Conservation (phyloP, 148 eudicot genomes). For the Amaranthus palmeri region DNA sequence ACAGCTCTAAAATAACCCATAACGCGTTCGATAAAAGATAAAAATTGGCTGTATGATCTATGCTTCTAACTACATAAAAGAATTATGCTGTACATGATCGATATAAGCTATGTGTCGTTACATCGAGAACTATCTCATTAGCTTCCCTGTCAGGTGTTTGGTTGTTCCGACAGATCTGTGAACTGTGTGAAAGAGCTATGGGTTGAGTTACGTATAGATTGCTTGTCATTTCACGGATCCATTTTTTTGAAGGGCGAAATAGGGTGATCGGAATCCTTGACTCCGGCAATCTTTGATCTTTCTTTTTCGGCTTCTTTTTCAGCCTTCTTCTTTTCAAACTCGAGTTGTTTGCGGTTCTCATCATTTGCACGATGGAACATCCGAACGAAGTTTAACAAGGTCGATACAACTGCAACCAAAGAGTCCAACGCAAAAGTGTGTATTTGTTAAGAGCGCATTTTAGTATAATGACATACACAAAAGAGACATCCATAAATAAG, state of each 20-base stretch:
- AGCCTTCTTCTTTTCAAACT: slow-evolving; percentile 76
- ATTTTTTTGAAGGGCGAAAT: slow-evolving; percentile 11
- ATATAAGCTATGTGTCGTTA: neutral
- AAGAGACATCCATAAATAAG: no score
- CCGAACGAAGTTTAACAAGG: slow-evolving; percentile 69
- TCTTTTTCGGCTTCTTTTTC: slow-evolving; percentile 66
- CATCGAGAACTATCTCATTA: neutral
- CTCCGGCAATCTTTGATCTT: slow-evolving; percentile 34
- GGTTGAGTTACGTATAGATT: slow-evolving; percentile 9
- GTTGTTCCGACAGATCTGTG: neutral
- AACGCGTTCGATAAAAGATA: neutral
- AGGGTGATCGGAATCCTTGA: slow-evolving; percentile 17
- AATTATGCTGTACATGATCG: slow-evolving; percentile 22
- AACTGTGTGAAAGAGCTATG: neutral
- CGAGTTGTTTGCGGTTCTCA: slow-evolving; percentile 76
- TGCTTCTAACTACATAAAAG: slow-evolving; percentile 13
- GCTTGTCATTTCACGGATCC: slow-evolving; percentile 17
- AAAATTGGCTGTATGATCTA: neutral
- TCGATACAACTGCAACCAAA: slow-evolving; percentile 61
- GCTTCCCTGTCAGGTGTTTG: neutral
- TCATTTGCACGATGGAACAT: slow-evolving; percentile 67
- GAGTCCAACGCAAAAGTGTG: neutral
- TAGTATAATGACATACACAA: no score
- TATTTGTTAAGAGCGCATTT: neutral
- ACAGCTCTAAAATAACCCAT: neutral